Percentiles rank a stretch among this genome's conserved stretches.
Conservation (phyloP, 2,329 filamentous ascomycete species). For the Colletotrichum salicis region DNA sequence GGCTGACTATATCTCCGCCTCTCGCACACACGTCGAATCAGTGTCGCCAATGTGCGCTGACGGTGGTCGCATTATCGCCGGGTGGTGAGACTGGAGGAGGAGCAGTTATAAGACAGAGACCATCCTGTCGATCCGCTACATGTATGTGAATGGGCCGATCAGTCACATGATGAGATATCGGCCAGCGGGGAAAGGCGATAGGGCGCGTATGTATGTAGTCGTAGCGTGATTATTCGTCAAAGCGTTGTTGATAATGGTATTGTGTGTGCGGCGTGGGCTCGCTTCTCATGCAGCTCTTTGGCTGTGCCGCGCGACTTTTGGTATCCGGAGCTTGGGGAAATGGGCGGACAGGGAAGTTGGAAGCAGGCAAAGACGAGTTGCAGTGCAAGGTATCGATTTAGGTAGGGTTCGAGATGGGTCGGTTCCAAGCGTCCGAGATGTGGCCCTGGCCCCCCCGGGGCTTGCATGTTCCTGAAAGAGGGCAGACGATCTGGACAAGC, state of each 20-base stretch:
- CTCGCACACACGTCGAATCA: not conserved
- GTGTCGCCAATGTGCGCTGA: not conserved
- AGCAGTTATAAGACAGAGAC: not conserved
- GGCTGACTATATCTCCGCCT: not conserved
- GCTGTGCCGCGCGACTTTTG: not conserved
- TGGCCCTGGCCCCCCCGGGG: not conserved
- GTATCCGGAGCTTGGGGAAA: not conserved
- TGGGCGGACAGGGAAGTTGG: constrained; percentile 11
- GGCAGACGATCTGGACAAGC: constrained; percentile 20
- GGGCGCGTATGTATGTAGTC: not conserved
- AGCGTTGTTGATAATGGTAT: not conserved
- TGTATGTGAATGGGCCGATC: not conserved
- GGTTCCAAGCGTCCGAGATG: constrained; percentile 7
- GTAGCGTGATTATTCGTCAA: not conserved
- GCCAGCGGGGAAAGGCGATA: not conserved
- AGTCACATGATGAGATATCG: not conserved
- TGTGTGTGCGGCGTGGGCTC: constrained; percentile 13
- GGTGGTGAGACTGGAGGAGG: not conserved
- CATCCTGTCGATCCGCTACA: not conserved
- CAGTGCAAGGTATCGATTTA: not conserved
- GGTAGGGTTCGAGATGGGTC: constrained; percentile 9
- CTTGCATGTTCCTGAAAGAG: constrained; percentile 7
- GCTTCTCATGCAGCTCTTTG: constrained; percentile 24
- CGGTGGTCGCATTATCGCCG: not conserved
- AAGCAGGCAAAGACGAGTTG: constrained; percentile 8